Conservation (phyloP, 1,284 basidiomycete genomes). For the Coriolopsis trogii region DNA sequence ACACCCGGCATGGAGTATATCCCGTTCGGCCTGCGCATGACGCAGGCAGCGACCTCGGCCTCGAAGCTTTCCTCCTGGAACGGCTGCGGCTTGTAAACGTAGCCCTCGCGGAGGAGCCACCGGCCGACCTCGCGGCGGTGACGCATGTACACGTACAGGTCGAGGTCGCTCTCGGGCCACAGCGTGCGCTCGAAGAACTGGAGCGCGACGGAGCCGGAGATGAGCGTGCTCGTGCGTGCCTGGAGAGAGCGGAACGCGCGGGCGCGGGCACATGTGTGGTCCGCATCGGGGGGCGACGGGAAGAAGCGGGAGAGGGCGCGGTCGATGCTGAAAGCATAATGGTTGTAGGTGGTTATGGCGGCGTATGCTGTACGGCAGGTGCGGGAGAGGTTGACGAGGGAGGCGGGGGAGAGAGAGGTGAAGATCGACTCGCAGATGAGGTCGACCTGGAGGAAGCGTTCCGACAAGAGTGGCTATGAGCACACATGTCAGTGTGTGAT, state of each 20-base stretch:
- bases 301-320: constrained; percentile 31
- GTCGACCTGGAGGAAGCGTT: constrained; percentile 31
- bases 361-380: constrained; percentile 23
- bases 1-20: constrained; percentile 20
- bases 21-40: constrained; percentile 6
- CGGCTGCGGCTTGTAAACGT: constrained; percentile 22
- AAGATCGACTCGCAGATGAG: constrained; percentile 34
- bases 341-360: constrained; percentile 25
- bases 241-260: constrained; percentile 47
- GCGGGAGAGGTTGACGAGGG: constrained; percentile 25
- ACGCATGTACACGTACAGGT: constrained; percentile 43
- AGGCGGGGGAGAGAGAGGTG: constrained; percentile 18
- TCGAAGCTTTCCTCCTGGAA: constrained; percentile 24
- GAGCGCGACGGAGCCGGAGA: constrained; percentile 53
- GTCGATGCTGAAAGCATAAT: constrained; percentile 30
- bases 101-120: constrained; percentile 26
- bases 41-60: constrained; percentile 15
- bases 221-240: constrained; percentile 43
- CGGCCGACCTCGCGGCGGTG: constrained; percentile 23
- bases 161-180: constrained; percentile 51
- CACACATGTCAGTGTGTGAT: neutral
- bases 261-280: constrained; percentile 9
- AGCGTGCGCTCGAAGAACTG: constrained; percentile 48
- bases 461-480: constrained; percentile 16
- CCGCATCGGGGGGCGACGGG: constrained; percentile 25